Base-by-base conservation (phyloP, 495 filamentous ascomycete genomes). In the Talaromyces trachyspermus region DNA sequence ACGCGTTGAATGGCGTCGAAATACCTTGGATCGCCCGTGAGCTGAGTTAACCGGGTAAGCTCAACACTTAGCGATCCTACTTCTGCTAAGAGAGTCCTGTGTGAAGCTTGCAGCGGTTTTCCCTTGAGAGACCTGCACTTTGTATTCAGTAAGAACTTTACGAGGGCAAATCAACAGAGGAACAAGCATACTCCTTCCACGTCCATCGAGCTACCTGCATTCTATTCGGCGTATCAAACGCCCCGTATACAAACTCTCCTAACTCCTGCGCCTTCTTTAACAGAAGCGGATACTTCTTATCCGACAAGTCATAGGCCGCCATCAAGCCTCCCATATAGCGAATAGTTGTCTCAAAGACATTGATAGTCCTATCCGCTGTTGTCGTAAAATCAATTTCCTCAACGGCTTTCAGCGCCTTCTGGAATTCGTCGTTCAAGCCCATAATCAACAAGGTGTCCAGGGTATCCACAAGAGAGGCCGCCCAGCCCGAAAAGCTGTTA, bases 211-310 rank as follows among this genome's bases (percentile, higher is more conserved):
- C 33, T 1, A 49, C 60, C 8, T 91, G 92, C 88, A 99, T 94
- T 45, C 88, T 76, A 58, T 97, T 97, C 2, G 88, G 87, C 11
- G 92, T 97, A 61, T 99, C 92, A 62, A 99, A 99, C 7, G 86
- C 83, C 48, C 85, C 79, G 69, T 89, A 95, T 26, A 98, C 64
- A 43, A 99, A 76, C 49, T 95, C 86, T 8, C 79, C 94, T 30
- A 99, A 69, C 62, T 95, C 88, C 7, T 78, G 70, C 0, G 92
- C 90, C 63, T 97, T 97, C 48, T 84, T 75, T 27, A 99, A 70
- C 24, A 99, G 68, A 18, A 83, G 71, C 9, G 73, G 68, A 47
- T 78, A 61, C 44, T 78, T 81, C n/a, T 72, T 80, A 5, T 82
- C 55, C 43, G 82, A 83, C 43, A 95, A 74, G 61, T 95, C 89